A percentile compares a stretch with the other conserved stretches of the same genome.
These are phyloP conservation scores for Simplicillium sp. DNA, from an alignment of 2,329 filamentous ascomycete species.

Conservation along the genomic window DNA sequence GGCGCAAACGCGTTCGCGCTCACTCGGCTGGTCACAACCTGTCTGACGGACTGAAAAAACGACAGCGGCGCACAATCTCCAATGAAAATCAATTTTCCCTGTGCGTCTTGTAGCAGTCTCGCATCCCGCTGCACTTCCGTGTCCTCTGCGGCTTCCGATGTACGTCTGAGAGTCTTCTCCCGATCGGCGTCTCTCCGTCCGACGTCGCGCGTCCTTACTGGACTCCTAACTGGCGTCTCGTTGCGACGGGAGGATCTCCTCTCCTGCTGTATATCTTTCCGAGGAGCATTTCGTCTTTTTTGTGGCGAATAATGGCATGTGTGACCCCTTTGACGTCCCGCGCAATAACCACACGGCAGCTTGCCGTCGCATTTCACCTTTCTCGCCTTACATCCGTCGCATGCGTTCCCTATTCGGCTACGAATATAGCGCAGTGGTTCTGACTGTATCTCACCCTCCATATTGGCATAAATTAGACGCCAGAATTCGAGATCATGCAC, in stretches of 20 bases:
- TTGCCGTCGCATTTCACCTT: slow-evolving; percentile 48
- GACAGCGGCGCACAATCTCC: slow-evolving; percentile 47
- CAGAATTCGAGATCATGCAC: too few relatives aligned
- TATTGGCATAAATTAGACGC: background rate
- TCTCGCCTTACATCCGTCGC: slow-evolving; percentile 43
- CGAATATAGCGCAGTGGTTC: slow-evolving; percentile 16
- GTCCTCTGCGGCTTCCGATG: slow-evolving; percentile 27
- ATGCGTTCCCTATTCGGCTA: slow-evolving; percentile 41
- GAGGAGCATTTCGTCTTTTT: slow-evolving; percentile 23
- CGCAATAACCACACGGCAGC: slow-evolving; percentile 42
- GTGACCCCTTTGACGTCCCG: slow-evolving; percentile 29
- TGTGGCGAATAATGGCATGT: slow-evolving; percentile 39
- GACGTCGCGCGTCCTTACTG: too few relatives aligned
- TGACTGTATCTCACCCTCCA: slow-evolving; percentile 1
- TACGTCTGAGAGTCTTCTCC: slow-evolving; percentile 2
- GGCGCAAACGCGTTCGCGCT: slow-evolving; percentile 41
- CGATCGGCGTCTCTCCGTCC: background rate
- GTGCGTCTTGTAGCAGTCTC: slow-evolving; percentile 38
- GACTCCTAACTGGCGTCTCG: too few relatives aligned
- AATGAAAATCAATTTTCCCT: slow-evolving; percentile 45
- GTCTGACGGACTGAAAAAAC: slow-evolving; percentile 44
- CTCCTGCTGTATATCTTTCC: background rate
- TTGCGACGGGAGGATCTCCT: background rate
- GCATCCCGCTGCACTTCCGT: slow-evolving; percentile 46
- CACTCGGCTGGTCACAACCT: slow-evolving; percentile 38